Evolutionary conservation across 352 stramenopile genomes (phyloP), one percentile per base, ranked within the genome.

Genomic region (Pythium graminicola): DNA sequence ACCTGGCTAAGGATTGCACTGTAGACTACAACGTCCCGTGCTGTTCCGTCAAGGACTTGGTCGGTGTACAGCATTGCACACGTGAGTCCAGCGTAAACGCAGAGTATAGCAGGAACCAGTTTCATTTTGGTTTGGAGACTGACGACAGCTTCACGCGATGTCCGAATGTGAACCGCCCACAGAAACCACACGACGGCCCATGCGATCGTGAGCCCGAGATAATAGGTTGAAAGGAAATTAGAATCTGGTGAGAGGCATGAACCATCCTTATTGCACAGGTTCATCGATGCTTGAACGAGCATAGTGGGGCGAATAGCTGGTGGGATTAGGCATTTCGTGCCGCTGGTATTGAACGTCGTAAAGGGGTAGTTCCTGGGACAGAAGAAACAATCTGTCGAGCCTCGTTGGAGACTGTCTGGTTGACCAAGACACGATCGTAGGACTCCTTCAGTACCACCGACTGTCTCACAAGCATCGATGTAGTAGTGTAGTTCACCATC

Each of bases 121-220:
- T 72, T 76, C 71, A 86, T 80, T 56, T 72, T 77, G 32, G 62
- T 53, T 41, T 86, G 72, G 14, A 86, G 61, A 16, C 67, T 71
- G 24, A 86, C 57, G 6, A 71, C 65, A 1, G 72, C 67, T 16
- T 83, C 71, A 9, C 43, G 54, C 3, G 62, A 59, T 24, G 72
- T 58, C 7, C 58, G 67, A 35, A 85, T 80, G 36, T 86, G 76
- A 16, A 65, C 43, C 23, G 64, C 54, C 76, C 76, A 86, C n/a
- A 81, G 38, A 14, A 81, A 43, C n/a, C 59, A 56, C 1, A 42
- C 61, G 17, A 62, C 24, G 1, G 36, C 64, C 73, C 73, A 86
- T 2, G 61, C 39, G 6, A 75, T 31, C 2, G 73, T 56, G 26
- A 65, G 57, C 9, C 65, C 41, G 2, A 64, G 67, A 38, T 76